Evolutionary conservation across 2,329 filamentous ascomycete species (phyloP).

Genomic region (Nannizziopsis arthrosporioides): DNA sequence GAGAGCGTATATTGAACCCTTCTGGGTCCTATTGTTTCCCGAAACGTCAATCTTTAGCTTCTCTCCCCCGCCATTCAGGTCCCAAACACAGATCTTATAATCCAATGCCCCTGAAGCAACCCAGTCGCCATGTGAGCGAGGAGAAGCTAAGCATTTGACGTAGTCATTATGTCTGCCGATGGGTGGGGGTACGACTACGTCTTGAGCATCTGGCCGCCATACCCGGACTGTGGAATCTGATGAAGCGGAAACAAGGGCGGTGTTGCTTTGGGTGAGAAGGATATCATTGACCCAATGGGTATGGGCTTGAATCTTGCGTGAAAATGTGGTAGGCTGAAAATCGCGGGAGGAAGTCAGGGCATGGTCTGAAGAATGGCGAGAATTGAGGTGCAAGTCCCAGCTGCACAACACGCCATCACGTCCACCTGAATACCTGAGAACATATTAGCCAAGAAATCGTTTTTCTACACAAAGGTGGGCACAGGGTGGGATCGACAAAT

Average conservation of each 20-base stretch:
- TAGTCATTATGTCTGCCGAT: constrained; percentile 94
- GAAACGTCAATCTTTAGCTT: constrained; percentile 64
- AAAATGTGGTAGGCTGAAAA: constrained; percentile 40
- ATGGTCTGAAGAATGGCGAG: constrained; percentile 27
- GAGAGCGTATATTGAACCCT: constrained; percentile 90
- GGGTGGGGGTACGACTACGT: constrained; percentile 52
- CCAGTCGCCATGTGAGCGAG: constrained; percentile 61
- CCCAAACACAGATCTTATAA: constrained; percentile 85
- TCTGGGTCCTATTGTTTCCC: constrained; percentile 68
- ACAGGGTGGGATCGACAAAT: neutral
- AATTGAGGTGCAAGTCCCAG: constrained; percentile 74
- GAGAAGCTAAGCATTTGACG: constrained; percentile 83
- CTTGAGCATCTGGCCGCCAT: constrained; percentile 64
- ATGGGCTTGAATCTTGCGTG: constrained; percentile 63
- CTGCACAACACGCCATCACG: constrained; percentile 92
- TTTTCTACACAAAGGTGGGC: constrained; percentile 7
- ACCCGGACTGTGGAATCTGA: constrained; percentile 90
- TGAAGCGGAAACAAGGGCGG: constrained; percentile 73
- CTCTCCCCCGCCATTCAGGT: constrained; percentile 76
- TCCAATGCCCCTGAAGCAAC: constrained; percentile 90
- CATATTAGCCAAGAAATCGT: constrained; percentile 15
- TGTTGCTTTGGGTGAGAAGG: constrained; percentile 62
- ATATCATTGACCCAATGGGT: constrained; percentile 97
- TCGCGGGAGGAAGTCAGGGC: constrained; percentile 23
- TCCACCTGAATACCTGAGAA: constrained; percentile 78